These are phyloP conservation scores for Amesomyces nigricolor DNA, from an alignment of 2,329 filamentous ascomycete genomes.

Conservation along the genomic window DNA sequence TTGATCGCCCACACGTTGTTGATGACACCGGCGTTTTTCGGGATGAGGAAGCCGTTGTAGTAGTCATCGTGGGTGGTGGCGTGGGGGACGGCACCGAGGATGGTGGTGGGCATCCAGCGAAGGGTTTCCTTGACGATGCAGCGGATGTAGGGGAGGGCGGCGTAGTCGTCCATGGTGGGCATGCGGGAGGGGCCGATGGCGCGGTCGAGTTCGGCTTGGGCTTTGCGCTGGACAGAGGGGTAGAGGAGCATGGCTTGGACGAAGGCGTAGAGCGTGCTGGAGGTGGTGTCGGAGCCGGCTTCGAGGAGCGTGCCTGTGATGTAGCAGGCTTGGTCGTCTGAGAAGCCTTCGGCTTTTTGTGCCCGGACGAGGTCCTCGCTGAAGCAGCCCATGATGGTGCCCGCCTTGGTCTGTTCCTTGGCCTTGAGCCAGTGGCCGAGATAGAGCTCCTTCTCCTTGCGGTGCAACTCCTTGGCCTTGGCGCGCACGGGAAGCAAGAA, in stretches of 20 bases:
- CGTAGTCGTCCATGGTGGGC: slow-evolving; percentile 35
- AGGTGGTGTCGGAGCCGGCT: slow-evolving; percentile 41
- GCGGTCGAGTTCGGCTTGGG: slow-evolving; percentile 37
- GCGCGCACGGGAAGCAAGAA: slow-evolving; percentile 34
- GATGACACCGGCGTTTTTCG: slow-evolving; percentile 40
- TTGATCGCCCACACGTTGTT: slow-evolving; percentile 43
- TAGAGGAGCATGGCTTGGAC: slow-evolving; percentile 43
- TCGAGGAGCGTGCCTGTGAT: slow-evolving; percentile 35
- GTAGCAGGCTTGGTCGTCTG: slow-evolving; percentile 32
- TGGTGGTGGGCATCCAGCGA: slow-evolving; percentile 40
- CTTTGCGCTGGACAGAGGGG: slow-evolving; percentile 37
- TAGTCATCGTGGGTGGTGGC: slow-evolving; percentile 38
- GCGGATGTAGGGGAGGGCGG: slow-evolving; percentile 38
- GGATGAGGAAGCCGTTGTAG: slow-evolving; percentile 43
- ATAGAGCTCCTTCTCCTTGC: slow-evolving; percentile 39
- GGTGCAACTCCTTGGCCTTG: slow-evolving; percentile 39
- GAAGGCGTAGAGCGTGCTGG: slow-evolving; percentile 37
- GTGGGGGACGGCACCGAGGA: slow-evolving; percentile 38
- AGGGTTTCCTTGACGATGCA: slow-evolving; percentile 41
- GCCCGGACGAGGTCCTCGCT: slow-evolving; percentile 21
- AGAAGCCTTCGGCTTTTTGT: slow-evolving; percentile 27
- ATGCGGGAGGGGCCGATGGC: slow-evolving; percentile 37
- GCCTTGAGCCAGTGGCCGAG: slow-evolving; percentile 37
- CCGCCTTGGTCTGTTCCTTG: slow-evolving; percentile 31
- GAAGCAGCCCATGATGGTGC: slow-evolving; percentile 27